A percentile compares a stretch with the other conserved stretches of the same genome.
Evolutionary conservation across 176 grass and related monocot species (phyloP).

Genomic region (Zea luxurians): DNA sequence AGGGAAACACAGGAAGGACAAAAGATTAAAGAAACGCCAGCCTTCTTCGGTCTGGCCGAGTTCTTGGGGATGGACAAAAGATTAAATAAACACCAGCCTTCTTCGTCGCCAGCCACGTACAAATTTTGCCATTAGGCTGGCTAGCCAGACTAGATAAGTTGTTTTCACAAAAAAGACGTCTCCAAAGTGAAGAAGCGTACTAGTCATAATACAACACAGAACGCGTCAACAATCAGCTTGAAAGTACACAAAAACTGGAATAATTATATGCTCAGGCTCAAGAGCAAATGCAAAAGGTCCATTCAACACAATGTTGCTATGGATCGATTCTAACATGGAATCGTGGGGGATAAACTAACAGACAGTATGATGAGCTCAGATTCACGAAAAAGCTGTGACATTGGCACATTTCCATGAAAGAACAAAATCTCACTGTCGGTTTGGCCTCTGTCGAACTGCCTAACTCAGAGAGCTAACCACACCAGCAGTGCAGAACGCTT

Average conservation of each 20-base stretch:
- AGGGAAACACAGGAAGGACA: no score
- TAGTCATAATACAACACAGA: background rate
- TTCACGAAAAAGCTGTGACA: conserved; percentile 30
- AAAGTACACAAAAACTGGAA: background rate
- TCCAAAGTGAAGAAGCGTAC: no score
- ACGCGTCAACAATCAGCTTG: background rate
- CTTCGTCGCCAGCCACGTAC: no score
- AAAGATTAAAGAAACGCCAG: no score
- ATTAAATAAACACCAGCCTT: no score
- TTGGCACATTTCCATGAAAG: conserved; percentile 20
- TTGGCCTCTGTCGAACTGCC: conserved; percentile 34
- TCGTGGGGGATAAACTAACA: conserved; percentile 6
- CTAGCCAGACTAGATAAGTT: no score
- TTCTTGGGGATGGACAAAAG: no score
- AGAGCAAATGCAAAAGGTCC: no score
- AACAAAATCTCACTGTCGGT: conserved; percentile 36
- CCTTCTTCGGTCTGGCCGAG: no score
- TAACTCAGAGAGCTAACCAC: conserved; percentile 43
- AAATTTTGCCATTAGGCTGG: no score
- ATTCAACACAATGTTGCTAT: background rate
- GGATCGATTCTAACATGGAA: background rate
- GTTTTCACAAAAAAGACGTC: no score
- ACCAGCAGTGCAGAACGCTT: conserved; percentile 36
- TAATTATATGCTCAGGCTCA: background rate
- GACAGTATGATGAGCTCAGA: conserved; percentile 21